Base-by-base conservation (phyloP, 2,329 filamentous ascomycete species). In the Xylaria sp. region DNA sequence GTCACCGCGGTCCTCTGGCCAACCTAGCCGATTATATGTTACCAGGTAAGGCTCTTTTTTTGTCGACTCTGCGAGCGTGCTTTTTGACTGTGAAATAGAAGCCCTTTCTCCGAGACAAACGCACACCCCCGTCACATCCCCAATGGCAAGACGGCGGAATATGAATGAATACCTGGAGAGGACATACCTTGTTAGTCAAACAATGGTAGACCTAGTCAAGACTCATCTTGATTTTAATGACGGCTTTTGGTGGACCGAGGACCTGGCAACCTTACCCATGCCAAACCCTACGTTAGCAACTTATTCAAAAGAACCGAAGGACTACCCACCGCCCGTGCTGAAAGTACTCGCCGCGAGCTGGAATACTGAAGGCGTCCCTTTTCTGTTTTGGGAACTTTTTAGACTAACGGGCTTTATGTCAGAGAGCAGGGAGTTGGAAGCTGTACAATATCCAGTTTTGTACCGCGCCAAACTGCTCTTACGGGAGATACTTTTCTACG, bases 161-260 rank as follows among this genome's bases (percentile, higher is more conserved):
- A 81, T 88, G 71, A 87, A 87, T 72, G 83, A 87, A 25, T 83
- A 83, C 65, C 78, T 88, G 9, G 81, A 86, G 56, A 79, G 80
- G 15, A 78, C 79, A 0, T 87, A 85, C 63, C 78, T 80, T 15
- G 76, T 83, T 23, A 76, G 79, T n/a, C 75, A 78, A n/a, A 77
- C 80, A 13, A 78, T 81, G 30, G 73, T 79, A 1, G 78, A 81
- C n/a, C 76, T 82, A 66, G 83, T 85, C 18, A 81, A 81, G 62
- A 73, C 76, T 3, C 81, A 83, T 61, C 74, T 86, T 3, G 86
- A 89, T 72, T 87, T 86, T 63, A 80, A 84, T 36, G 86, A 89
- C 70, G 81, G 81, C 1, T 88, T 89, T 72, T 89, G 86, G 86
- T 86, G 85, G 84, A 85, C 83, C 18, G 85, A 86, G 56, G 83